Evolutionary conservation across 1,284 basidiomycete genomes (phyloP), one percentile per base, ranked within the genome.

Genomic region (Omphalotus olearius): DNA sequence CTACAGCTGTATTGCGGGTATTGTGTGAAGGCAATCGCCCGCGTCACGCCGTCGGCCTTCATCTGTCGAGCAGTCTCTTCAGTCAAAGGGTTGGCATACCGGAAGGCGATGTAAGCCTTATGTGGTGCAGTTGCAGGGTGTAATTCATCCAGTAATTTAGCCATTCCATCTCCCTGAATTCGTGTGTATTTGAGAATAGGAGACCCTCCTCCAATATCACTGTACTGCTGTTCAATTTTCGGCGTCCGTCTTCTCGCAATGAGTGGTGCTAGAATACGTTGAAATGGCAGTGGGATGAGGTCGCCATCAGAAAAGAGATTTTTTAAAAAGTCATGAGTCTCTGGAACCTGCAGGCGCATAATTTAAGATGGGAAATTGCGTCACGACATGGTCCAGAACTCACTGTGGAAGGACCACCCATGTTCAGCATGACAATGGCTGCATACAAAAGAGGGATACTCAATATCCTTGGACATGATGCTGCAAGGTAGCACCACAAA

Each of bases 1-100:
- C 91, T 94, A 71, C 97, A 99, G 63, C 90, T 93, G 72, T 99
- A 99, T 69, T 99, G 97, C 1, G 97, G 97, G 67, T 99, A 99
- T 71, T 99, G 97, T 2, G 93, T 93, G 72, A 99, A 99, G 17
- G 95, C 97, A 20, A 99, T 78, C 0, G 96, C 97, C 51, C 95
- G 79, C 64, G 80, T 88, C 33, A 99, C 93, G 17, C 95, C 93
- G 65, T 99, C 97, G 47, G 74, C 79, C 68, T 83, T 86, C 88
- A 99, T 90, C 68, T 93, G 84, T 51, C 77, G 80, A 17, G 93
- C 78, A 20, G 90, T 87, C 61, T 86, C 85, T 60, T 91, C 85
- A 30, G 95, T 98, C 53, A 98, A 73, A 1, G 96, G 97, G 40
- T 82, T 78, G 17, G 92, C 94, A 67, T 99, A 95, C 56, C 94